phyloP scores from a whole-genome alignment of 1,139 yeast species.

The Saccharomyces hybrid region DNA sequence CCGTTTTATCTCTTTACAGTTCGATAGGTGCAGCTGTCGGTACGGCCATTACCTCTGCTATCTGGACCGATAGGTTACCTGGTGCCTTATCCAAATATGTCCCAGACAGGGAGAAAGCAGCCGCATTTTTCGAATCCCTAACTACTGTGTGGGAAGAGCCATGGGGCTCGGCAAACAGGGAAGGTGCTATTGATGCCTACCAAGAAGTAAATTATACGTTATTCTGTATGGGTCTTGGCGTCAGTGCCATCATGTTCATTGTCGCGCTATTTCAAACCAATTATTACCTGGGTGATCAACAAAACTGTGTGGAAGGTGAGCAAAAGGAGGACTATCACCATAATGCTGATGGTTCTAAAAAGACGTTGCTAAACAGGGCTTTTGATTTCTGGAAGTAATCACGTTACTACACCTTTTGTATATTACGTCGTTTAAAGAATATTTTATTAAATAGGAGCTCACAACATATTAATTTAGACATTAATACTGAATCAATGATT shows the following conservation, averaged over 20 bases:
- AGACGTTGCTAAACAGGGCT: neutral
- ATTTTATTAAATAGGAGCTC: too few species aligned
- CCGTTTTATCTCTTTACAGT: slow-evolving; percentile 38
- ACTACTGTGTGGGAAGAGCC: slow-evolving; percentile 19
- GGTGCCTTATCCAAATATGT: neutral
- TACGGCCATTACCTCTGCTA: slow-evolving; percentile 40
- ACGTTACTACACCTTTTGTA: too few species aligned
- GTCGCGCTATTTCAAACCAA: slow-evolving; percentile 32
- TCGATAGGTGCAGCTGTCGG: slow-evolving; percentile 42
- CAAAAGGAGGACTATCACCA: slow-evolving; percentile 16
- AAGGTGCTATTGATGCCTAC: slow-evolving; percentile 33
- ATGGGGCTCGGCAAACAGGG: slow-evolving; percentile 26
- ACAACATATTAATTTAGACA: too few species aligned
- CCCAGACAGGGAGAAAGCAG: neutral
- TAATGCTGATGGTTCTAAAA: slow-evolving; percentile 11
- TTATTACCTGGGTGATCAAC: slow-evolving; percentile 33
- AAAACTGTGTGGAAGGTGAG: slow-evolving; percentile 31
- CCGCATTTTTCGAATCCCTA: slow-evolving; percentile 18
- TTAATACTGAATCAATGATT: too few species aligned
- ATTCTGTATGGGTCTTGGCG: slow-evolving; percentile 15
- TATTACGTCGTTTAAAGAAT: neutral
- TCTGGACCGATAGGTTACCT: slow-evolving; percentile 37
- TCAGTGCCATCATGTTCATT: slow-evolving; percentile 28
- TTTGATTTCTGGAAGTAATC: neutral
- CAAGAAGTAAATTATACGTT: slow-evolving; percentile 18